Base-by-base conservation (phyloP, 78 protist species). In the Carpediemonas membranifera region DNA sequence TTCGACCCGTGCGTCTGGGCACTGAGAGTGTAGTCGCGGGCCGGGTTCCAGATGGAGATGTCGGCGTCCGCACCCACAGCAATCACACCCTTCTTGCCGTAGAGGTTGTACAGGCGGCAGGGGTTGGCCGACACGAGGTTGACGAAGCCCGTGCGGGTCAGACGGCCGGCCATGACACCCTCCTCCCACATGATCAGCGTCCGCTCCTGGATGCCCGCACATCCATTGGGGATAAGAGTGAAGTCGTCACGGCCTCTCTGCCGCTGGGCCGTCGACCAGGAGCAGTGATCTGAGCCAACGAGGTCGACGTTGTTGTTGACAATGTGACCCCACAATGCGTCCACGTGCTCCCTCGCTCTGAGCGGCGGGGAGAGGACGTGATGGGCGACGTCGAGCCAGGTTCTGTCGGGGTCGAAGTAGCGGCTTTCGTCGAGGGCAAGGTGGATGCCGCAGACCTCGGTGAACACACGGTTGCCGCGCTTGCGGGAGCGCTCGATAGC, bases 291-390 rank as follows among this genome's bases (percentile, higher is more conserved):
- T 25, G 87, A 83, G 7, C 90, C 93, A 25, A 66, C 67, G 28
- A 15, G 7, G 31, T 74, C 28, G 15, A 81, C 50, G 19, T 73
- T 47, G 15, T 37, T 83, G 24, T 82, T 80, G 28, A 3, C 55
- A 5, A 63, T 7, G 44, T 7, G 56, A 7, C 24, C 36, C 57
- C 57, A 37, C 28, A 63, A 27, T 11, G 68, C 68, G 5, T 63
- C 28, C 30, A 25, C 31, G 52, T 63, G 21, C 24, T 25, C 50
- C 28, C 28, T 7, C 21, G 86, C 83, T 47, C 94, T 75, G 27
- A 89, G 68, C 27, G 94, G 94, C 35, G 94, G 94, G 7, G 84
- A 80, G 90, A 89, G 83, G 28, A 89, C 94, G 60, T 52, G 80
- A 0, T 76, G 83, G 24, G 87, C 81, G 1, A 85, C 89, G 53